Conservation (phyloP, 257 asterid genomes). For the Capsicum chinense region DNA sequence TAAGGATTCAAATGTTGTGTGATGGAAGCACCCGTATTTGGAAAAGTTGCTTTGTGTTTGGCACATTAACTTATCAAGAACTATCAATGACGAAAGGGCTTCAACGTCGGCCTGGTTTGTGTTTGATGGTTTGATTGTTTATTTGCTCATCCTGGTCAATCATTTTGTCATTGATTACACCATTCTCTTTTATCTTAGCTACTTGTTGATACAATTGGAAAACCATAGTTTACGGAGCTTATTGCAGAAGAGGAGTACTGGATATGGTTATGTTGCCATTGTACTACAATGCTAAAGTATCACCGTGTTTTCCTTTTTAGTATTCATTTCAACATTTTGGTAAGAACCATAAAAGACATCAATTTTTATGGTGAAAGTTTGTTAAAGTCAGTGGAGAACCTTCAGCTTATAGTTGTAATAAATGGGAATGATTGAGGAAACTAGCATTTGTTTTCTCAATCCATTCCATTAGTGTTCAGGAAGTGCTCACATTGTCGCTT, state of each 20-base stretch:
- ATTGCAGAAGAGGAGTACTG: neutral
- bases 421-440: constrained; percentile 3
- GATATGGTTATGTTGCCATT: constrained; percentile 7
- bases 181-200: constrained; percentile 2
- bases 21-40: constrained; percentile 1
- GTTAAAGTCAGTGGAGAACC: neutral
- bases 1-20: constrained; percentile 17
- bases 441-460: constrained; percentile 14
- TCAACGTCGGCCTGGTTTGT: neutral
- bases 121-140: constrained; percentile 9
- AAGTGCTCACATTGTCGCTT: too few relatives aligned
- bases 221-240: neutral
- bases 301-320: neutral
- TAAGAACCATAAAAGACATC: neutral
- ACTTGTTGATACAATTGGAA: constrained; percentile 15
- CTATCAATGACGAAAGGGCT: neutral
- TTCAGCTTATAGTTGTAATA: constrained; percentile 1
- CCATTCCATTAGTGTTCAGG: neutral
- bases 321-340: neutral
- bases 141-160: constrained; percentile 19
- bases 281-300: neutral
- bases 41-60: neutral
- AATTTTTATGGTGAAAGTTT: neutral
- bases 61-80: neutral
- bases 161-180: neutral